Evolutionary conservation across 106 monocot genomes (phyloP).

Genomic region (Acanthochlamys bracteata): DNA sequence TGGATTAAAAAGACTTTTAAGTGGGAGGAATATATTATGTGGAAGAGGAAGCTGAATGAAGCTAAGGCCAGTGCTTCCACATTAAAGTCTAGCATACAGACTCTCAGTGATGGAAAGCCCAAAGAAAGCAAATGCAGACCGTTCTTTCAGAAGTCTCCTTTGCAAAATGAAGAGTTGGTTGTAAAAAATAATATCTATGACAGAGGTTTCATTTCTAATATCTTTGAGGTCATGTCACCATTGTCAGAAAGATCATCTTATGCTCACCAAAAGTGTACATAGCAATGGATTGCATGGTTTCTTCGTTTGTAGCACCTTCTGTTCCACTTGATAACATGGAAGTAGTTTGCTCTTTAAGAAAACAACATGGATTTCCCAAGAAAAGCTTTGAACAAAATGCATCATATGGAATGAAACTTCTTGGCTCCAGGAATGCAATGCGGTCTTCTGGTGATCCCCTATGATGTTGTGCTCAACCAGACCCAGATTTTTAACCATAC

Average conservation of each 20-base stretch:
- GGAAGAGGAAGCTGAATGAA: constrained; percentile 82
- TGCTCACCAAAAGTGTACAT: constrained; percentile 30
- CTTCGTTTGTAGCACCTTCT: no score
- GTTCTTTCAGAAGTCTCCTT: constrained; percentile 42
- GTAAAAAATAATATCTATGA: constrained; percentile 71
- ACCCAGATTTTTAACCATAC: no score
- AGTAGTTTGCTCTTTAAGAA: no score
- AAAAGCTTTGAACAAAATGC: no score
- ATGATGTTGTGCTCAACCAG: no score
- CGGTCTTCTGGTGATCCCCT: no score
- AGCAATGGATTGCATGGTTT: no score
- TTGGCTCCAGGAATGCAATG: no score
- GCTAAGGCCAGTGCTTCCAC: constrained; percentile 70
- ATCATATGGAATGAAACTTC: no score
- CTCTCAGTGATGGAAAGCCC: constrained; percentile 18
- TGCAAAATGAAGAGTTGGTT: constrained; percentile 28
- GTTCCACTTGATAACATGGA: no score
- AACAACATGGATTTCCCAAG: no score
- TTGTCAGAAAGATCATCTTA: constrained; percentile 58
- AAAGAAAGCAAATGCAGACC: constrained; percentile 54
- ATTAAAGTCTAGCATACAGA: constrained; percentile 39
- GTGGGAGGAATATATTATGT: constrained; percentile 92
- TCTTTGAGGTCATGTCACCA: constrained; percentile 57
- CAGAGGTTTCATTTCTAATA: constrained; percentile 51
- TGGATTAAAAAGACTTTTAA: constrained; percentile 61